Conservation (phyloP, 176 grass and related monocot genomes). For the Eragrostis curvula region DNA sequence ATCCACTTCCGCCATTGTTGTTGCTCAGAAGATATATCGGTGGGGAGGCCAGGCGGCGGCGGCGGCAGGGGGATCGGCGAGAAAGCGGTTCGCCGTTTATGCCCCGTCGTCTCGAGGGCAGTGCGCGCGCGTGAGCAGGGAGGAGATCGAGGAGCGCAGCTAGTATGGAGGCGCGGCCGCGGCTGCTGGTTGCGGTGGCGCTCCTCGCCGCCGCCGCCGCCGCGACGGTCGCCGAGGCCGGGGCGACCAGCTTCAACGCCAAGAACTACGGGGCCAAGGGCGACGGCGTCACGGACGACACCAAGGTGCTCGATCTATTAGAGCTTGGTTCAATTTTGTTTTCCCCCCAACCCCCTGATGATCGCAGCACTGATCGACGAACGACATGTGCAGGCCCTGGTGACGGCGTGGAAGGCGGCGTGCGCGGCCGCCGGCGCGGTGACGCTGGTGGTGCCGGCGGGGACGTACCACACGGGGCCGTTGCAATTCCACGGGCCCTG, state of each 20-base stretch:
- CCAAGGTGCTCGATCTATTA: too few relatives aligned
- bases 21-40: too few relatives aligned
- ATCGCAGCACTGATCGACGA: neutral
- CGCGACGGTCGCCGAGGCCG: neutral
- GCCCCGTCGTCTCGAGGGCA: neutral
- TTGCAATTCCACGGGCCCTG: slow-evolving; percentile 63
- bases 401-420: slow-evolving; percentile 56
- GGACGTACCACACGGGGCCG: slow-evolving; percentile 48
- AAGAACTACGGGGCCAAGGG: slow-evolving; percentile 55
- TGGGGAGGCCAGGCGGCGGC: too few relatives aligned
- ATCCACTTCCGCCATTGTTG: too few relatives aligned
- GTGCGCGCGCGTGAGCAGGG: neutral
- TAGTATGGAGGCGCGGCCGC: slow-evolving; percentile 34
- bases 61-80: neutral
- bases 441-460: slow-evolving; percentile 41
- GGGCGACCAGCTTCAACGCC: slow-evolving; percentile 26
- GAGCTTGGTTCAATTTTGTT: too few relatives aligned
- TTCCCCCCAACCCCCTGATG: too few relatives aligned
- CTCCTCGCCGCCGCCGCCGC: neutral
- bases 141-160: neutral
- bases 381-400: slow-evolving; percentile 37
- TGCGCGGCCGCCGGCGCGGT: slow-evolving; percentile 47
- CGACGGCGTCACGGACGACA: slow-evolving; percentile 50
- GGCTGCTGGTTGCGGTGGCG: neutral
- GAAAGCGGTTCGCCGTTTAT: neutral